Evolutionary conservation across 208 protist genomes (phyloP), one percentile per base, ranked within the genome.

Genomic region (Trypanosoma congolense): DNA sequence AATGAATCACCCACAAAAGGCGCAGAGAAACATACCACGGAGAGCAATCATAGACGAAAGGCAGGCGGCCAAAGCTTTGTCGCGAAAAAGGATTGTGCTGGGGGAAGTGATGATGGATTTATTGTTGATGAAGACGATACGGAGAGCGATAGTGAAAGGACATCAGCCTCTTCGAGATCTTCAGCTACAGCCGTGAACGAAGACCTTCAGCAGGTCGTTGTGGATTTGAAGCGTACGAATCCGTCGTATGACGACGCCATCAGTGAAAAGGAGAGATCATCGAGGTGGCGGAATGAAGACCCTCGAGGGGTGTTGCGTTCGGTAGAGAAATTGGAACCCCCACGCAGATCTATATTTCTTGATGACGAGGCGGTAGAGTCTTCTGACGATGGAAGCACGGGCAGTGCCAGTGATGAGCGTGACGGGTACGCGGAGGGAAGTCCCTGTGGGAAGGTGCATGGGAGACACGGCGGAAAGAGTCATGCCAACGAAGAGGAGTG

Each of bases 361-460:
- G 81, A 92, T 49, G 85, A 92, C 33, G 85, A 92, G 61, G 85
- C 85, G 1, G 77, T 87, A 57, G 80, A 92, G 59, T 80, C 75
- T 6, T 66, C 73, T 0, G 64, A 49, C 24, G 12, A 53, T 4
- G 30, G 49, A 21, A 25, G 25, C 56, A 31, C 45, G 41, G 57
- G 16, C 12, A 26, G 10, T 25, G 54, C 24, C 4, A 52, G 49
- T 2, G 36, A 73, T 18, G 65, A 67, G 12, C 60, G 70, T 10
- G 63, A 70, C 18, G 63, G 44, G 30, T 28, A 40, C 28, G 33
- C 33, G 35, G 40, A 5, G 64, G 28, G 22, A 19, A 1, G 35
- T 40, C 3, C 3, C 16, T 42, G 24, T 38, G 9, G 33, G 9
- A 6, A 38, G 33, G 6, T 16, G 18, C 18, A 28, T 18, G 64